These are phyloP conservation scores for Theobroma cacao DNA, from an alignment of 345 rosid species.

Conservation along the genomic window DNA sequence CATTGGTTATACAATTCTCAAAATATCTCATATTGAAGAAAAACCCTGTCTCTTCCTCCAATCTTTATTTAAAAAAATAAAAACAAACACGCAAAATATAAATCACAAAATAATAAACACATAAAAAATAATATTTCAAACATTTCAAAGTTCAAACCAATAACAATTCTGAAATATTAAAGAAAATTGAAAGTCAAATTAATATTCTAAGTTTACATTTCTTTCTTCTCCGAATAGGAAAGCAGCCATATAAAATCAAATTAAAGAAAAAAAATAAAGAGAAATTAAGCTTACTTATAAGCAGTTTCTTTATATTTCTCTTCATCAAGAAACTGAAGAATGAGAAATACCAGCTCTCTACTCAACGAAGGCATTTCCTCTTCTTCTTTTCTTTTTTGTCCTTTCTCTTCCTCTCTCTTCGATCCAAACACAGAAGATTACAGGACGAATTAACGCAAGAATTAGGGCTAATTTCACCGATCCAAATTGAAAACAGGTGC, in stretches of 20 bases:
- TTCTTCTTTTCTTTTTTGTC: neutral
- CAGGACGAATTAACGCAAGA: neutral
- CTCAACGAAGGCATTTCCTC: slow-evolving; percentile 7
- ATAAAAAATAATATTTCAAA: neutral
- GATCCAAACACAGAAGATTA: neutral
- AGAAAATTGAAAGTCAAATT: neutral
- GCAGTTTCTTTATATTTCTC: slow-evolving; percentile 17
- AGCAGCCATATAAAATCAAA: neutral
- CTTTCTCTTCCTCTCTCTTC: neutral
- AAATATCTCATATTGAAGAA: slow-evolving; percentile 50
- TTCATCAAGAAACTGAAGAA: slow-evolving; percentile 19
- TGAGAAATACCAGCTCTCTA: slow-evolving; percentile 18
- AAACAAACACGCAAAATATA: neutral
- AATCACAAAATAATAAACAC: neutral
- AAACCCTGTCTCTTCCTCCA: slow-evolving; percentile 48
- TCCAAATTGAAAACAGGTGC: neutral
- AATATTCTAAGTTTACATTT: neutral
- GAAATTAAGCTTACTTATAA: slow-evolving; percentile 5
- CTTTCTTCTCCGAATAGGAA: neutral
- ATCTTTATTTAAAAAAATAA: slow-evolving; percentile 19
- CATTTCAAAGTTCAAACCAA: neutral
- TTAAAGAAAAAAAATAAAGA: neutral
- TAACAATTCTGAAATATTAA: neutral
- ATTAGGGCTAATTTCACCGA: neutral
- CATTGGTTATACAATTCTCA: slow-evolving; percentile 43